Evolutionary conservation across 225 moss, liverwort and hornwort species (phyloP), one percentile per base, ranked within the genome.

Genomic region (Ulota crispa): DNA sequence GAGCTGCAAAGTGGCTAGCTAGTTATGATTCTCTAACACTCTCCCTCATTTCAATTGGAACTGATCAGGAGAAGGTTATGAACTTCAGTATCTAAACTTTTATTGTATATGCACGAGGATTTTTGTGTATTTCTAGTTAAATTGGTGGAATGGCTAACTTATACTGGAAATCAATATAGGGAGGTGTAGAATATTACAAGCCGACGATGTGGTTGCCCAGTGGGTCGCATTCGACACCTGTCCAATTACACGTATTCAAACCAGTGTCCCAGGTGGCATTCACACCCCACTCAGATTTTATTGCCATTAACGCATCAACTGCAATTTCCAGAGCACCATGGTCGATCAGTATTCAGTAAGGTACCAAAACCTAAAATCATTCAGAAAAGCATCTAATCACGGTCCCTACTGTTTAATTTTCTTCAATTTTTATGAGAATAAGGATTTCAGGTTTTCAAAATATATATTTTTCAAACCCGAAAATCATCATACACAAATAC

Each of bases 161-260:
- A 24, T 7, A 1, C 31, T 7, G 20, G 18, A 63, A 39, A 26
- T 27, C 73, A n/a, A 8, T 16, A 15, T 47, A 78, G 3, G 26
- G 4, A 68, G 45, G 78, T 79, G 75, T 13, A 68, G 85, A 72
- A 30, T 13, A 31, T 76, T 79, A 87, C 87, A 87, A 59, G 26
- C 65, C 82, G 2, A 79, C 69, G 50, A 87, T 7, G 47, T 82
- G 84, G 73, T 60, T 85, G 66, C 85, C 85, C 30, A 75, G 75
- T 6, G 78, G 64, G 64, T 87, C 79, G 66, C 84, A 87, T 43
- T 82, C 77, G 0, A 87, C 65, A 50, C 84, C 85, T 7, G 78
- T 63, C 87, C 87, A 87, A 20, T 78, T 70, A 41, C 87, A 87
- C 52, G 87, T 70, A 65, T 79, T 27, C 60, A 78, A 64, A 6